Evolutionary conservation across 2,329 filamentous ascomycete genomes (phyloP).

Genomic region (Colletotrichum graminicola): DNA sequence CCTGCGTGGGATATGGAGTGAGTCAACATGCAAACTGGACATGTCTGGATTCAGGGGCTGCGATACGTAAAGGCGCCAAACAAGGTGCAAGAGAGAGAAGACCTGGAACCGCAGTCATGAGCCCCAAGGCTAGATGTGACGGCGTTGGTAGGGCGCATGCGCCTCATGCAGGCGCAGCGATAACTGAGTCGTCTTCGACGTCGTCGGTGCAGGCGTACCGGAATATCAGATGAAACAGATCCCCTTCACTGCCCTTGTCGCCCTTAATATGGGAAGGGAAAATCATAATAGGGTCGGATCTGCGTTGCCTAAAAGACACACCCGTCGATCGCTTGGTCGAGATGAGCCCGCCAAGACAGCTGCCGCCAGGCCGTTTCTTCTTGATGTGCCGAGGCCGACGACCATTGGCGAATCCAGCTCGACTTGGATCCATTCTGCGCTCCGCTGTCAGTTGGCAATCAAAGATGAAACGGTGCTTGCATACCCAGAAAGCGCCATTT

Average conservation of each 20-base stretch:
- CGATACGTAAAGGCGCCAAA: background rate
- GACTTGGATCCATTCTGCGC: background rate
- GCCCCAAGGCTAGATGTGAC: background rate
- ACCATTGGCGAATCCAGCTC: conserved; percentile 16
- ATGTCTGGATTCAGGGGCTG: background rate
- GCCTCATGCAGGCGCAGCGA: too few species aligned
- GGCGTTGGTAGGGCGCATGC: too few species aligned
- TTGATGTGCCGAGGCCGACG: conserved; percentile 26
- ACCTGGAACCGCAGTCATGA: background rate
- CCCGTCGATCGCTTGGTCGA: conserved; percentile 37
- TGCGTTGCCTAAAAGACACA: conserved; percentile 10
- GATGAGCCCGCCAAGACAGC: conserved; percentile 31
- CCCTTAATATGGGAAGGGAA: conserved; percentile 39
- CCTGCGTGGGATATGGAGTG: too few species aligned
- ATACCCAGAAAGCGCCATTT: conserved; percentile 11
- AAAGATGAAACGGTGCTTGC: conserved; percentile 33
- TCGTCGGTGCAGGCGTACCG: background rate
- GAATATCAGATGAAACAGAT: conserved; percentile 38
- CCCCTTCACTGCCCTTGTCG: conserved; percentile 29
- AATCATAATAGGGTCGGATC: conserved; percentile 31
- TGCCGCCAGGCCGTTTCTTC: conserved; percentile 31
- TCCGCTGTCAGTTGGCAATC: conserved; percentile 32
- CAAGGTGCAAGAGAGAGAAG: background rate
- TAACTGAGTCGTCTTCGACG: too few species aligned
- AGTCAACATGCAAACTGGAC: background rate